Percentiles rank a stretch among this genome's conserved stretches.
Evolutionary conservation across 2,329 filamentous ascomycete species (phyloP).

Genomic region (Zymoseptoria ardabiliae): DNA sequence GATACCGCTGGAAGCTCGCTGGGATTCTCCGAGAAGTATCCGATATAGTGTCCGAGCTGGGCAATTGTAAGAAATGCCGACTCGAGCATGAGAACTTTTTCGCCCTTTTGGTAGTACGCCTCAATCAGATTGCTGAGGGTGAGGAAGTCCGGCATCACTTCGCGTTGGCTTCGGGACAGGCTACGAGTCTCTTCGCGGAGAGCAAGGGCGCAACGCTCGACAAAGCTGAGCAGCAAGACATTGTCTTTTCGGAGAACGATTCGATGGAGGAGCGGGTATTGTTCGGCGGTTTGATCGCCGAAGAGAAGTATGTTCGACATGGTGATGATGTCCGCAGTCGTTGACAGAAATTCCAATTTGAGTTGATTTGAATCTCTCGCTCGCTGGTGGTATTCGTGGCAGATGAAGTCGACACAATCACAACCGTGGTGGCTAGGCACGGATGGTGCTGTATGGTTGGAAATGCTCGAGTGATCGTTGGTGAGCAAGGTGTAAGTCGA

Average conservation of each 20-base stretch:
- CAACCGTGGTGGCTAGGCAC: conserved; percentile 31
- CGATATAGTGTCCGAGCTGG: conserved; percentile 62
- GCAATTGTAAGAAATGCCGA: conserved; percentile 57
- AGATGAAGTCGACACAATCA: conserved; percentile 1
- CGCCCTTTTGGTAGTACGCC: conserved; percentile 50
- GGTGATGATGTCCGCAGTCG: conserved; percentile 7
- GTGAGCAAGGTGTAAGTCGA: neutral
- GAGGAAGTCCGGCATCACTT: conserved; percentile 54
- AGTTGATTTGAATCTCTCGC: neutral
- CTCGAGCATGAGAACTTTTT: conserved; percentile 57
- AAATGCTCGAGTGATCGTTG: neutral
- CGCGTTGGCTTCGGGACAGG: conserved; percentile 50
- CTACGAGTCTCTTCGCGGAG: conserved; percentile 54
- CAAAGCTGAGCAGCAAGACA: conserved; percentile 55
- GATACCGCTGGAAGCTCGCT: conserved; percentile 44
- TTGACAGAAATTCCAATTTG: conserved; percentile 10
- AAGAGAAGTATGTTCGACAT: conserved; percentile 53
- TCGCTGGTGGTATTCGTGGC: neutral
- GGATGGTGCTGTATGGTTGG: conserved; percentile 7
- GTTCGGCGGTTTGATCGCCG: conserved; percentile 64
- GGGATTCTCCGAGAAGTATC: conserved; percentile 50
- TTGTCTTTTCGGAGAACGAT: conserved; percentile 43
- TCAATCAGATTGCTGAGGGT: conserved; percentile 59
- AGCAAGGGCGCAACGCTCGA: conserved; percentile 51
- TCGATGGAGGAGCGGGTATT: conserved; percentile 53